phyloP scores from a whole-genome alignment of 2,329 filamentous ascomycete genomes.

The Talaromyces sp. region DNA sequence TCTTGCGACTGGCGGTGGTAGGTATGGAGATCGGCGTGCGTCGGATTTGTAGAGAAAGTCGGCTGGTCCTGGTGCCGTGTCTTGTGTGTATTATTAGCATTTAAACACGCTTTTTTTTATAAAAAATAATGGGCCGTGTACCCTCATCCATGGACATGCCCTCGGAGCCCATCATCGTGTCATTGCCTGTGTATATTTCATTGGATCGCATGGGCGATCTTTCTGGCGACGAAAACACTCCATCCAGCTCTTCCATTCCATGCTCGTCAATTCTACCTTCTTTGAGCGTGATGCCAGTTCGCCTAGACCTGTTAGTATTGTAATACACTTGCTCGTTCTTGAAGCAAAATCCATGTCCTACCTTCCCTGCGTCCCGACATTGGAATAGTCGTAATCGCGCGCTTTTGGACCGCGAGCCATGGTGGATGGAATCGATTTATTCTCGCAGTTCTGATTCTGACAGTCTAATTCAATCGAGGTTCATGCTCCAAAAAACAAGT shows the following conservation, averaged over 20 bases:
- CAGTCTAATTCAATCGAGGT: background rate
- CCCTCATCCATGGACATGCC: conserved; percentile 62
- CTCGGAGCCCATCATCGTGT: conserved; percentile 50
- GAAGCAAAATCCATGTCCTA: conserved; percentile 18
- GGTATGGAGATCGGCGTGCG: conserved; percentile 28
- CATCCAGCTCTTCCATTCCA: conserved; percentile 83
- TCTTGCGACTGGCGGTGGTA: conserved; percentile 38
- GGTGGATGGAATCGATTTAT: conserved; percentile 9
- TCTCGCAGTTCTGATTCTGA: background rate
- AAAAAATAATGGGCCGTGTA: conserved; percentile 26
- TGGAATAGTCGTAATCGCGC: conserved; percentile 46
- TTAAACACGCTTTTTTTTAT: too few species aligned
- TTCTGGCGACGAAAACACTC: conserved; percentile 82
- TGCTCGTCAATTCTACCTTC: conserved; percentile 84
- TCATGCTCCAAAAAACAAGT: background rate
- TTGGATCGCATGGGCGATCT: conserved; percentile 47
- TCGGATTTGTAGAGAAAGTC: conserved; percentile 36
- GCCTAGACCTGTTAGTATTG: conserved; percentile 50
- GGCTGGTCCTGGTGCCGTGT: conserved; percentile 37
- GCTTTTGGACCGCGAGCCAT: conserved; percentile 38
- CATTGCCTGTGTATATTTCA: conserved; percentile 30
- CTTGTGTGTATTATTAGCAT: conserved; percentile 18
- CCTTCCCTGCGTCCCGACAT: conserved; percentile 46
- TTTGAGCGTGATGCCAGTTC: conserved; percentile 79
- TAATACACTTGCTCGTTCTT: conserved; percentile 6